phyloP scores from a whole-genome alignment of 257 asterid species.

The Vinca minor region DNA sequence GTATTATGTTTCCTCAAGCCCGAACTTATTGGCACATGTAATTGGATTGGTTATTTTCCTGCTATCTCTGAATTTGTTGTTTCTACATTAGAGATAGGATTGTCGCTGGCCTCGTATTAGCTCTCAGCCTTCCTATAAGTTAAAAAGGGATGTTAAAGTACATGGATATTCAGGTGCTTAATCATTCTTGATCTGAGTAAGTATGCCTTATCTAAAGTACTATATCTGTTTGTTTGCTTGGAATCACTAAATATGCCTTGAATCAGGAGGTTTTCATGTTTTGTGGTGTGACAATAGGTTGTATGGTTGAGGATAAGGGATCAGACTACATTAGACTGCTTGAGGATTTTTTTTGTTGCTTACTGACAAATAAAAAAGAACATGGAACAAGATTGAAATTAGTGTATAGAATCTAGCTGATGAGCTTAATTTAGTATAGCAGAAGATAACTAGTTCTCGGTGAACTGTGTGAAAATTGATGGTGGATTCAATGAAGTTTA shows the following conservation, averaged over 20 bases:
- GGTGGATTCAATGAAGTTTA: not conserved
- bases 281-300: no score
- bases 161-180: not conserved
- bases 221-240: not conserved
- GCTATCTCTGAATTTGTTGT: not conserved
- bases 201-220: not conserved
- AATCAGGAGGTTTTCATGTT: not conserved
- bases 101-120: not conserved
- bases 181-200: not conserved
- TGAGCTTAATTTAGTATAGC: not conserved
- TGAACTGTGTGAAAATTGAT: not conserved
- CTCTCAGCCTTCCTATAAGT: not conserved
- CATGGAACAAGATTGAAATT: not conserved
- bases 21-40: not conserved
- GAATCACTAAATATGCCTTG: not conserved
- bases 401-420: not conserved
- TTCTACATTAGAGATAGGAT: not conserved
- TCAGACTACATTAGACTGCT: not conserved
- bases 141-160: not conserved
- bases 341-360: not conserved
- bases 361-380: not conserved
- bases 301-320: not conserved
- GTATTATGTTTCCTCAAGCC: not conserved
- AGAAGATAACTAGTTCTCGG: not conserved
- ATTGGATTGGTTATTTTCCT: not conserved